Evolutionary conservation across 306 rosid species (phyloP), one percentile per base, ranked within the genome.

Genomic region (Hippophae rhamnoides): DNA sequence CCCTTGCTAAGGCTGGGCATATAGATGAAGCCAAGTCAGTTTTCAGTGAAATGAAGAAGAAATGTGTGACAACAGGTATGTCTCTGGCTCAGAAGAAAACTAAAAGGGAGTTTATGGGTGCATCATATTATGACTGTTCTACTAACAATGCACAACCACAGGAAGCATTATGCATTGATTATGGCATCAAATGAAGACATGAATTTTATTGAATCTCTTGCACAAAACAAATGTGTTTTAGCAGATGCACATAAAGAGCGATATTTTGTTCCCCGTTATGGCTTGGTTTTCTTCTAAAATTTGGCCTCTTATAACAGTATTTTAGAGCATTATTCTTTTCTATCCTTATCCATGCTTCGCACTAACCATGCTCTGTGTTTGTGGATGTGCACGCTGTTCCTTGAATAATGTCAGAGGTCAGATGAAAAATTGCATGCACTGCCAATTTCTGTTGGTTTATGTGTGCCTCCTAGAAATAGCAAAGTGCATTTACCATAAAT

Each of bases 1-100:
- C 87, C 65, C 83, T 86, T 62, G 85, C 89, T 63, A 89, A 82
- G 83, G 83, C 84, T 46, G 84, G 96, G 65, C 75, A 57, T 44
- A 54, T 85, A 47, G 58, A 77, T 13, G 98, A 87, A 66, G 98
- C 96, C 55, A 85, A 83, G 68, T 56, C 72, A 74, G 63, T 83
- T 66, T 90, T 90, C 74, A 78, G 76, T 40, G 82, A 81, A 72
- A 78, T 87, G 85, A 82, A 62, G 74, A 66, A 65, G 56, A 87
- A 85, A 56, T 41, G 72, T 9, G 68, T 87, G 48, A 80, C 44
- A 69, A 79, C 96, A 70, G 89, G 98, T 79, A 78, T 65, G 81
- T 58, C 65, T 71, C 49, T 45, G 47, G 58, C 54, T 48, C 56
- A 55, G 49, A 12, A 76, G 54, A 65, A 54, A 72, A 60, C 60